phyloP scores from a whole-genome alignment of 2,329 filamentous ascomycete genomes.

The Mariannaea sp. region DNA sequence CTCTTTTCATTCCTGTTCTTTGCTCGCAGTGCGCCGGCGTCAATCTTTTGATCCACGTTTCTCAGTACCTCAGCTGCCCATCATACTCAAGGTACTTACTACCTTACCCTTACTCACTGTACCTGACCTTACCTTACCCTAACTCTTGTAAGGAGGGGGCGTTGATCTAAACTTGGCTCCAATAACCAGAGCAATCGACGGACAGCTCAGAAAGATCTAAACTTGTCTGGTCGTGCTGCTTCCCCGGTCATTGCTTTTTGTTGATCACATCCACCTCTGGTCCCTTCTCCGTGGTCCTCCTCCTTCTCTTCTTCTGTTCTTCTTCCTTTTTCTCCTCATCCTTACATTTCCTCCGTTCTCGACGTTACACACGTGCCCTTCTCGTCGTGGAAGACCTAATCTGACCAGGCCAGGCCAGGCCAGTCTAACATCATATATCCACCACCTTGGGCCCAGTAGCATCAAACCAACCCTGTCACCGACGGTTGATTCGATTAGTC shows the following conservation, averaged over 20 bases:
- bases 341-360: conserved; percentile 6
- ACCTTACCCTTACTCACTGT: no score
- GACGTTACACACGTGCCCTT: conserved; percentile 3
- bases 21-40: neutral
- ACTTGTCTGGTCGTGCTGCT: neutral
- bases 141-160: no score
- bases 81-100: no score
- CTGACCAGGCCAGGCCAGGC: conserved; percentile 8
- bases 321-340: neutral
- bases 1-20: conserved; percentile 7
- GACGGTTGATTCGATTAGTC: conserved; percentile 8
- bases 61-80: neutral
- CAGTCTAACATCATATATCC: neutral
- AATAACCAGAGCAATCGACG: conserved; percentile 3
- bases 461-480: conserved; percentile 11
- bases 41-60: conserved; percentile 5
- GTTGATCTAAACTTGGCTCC: conserved; percentile 4
- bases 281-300: neutral
- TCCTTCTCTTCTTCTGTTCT: neutral
- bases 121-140: no score
- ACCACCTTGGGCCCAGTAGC: neutral
- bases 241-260: neutral
- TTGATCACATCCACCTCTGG: neutral
- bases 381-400: no score
- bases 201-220: conserved; percentile 1